Base-by-base conservation (phyloP, 257 asterid genomes). In the Nicotiana noctiflora region DNA sequence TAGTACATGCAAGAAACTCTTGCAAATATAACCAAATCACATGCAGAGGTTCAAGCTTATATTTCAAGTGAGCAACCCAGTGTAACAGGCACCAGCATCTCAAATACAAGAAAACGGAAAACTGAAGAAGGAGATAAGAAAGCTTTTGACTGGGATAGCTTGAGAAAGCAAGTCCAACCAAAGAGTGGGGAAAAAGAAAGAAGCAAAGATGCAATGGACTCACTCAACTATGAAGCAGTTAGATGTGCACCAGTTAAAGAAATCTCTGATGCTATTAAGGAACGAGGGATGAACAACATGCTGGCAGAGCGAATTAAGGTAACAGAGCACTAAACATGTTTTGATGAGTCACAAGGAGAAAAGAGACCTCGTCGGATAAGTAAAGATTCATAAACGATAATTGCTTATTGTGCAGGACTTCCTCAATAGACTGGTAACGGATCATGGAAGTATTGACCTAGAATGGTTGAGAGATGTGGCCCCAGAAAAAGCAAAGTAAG, bases 381-480 rank as follows among this genome's bases (percentile, higher is more conserved):
- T 32, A n/a, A 15, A 18, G 60, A 12, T 8, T 37, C 67, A 82
- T 76, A 79, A 66, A 72, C 27, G 29, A n/a, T 82, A 57, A 14
- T 64, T 77, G 80, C 86, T 70, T 81, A 81, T 86, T 86, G 72
- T 87, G 90, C 94, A 95, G 99, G 96, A 84, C 82, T 95, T 95
- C 75, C 98, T 95, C 52, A 79, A 93, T 76, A 92, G 98, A 37
- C 34, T 95, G 79, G 97, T 91, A 57, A 79, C 79, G 74, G 99
- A 95, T 32, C 99, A 95, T 82, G 98, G 86, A 83, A 89, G 89
- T 75, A 81, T 90, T 27, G 98, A 95, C 89, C 93, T 95, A 23
- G 99, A 95, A 92, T 95, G 99, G 99, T 82, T 95, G 81, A 89
- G 98, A 87, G 92, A 92, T 82, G 95, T 91, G 81, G 88, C 88